Evolutionary conservation across 192 early-diverging fungal species (phyloP), one percentile per base, ranked within the genome.

Genomic region (Coemansia brasiliensis): DNA sequence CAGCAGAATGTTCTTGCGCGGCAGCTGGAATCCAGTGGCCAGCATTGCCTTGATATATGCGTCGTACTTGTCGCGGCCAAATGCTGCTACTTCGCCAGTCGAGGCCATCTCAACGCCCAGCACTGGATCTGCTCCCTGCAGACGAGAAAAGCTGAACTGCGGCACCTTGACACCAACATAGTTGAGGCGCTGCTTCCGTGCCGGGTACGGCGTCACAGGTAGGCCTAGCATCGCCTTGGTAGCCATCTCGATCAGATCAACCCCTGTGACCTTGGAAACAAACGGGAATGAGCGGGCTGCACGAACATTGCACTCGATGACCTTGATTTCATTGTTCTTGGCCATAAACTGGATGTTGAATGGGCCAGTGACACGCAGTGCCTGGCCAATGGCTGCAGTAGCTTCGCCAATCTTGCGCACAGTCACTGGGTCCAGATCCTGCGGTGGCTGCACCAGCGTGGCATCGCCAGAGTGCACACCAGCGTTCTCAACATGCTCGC

Each of bases 21-120:
- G 96, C 45, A 94, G 80, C 35, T 80, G 83, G 74, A 99, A 94
- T 3, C 92, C 92, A 18, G 95, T 99, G 38, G 96, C 89, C 26
- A 97, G 67, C 61, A 96, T 72, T 1, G 94, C 92, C 87, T 96
- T 96, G 55, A 96, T 81, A 75, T 99, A 99, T 17, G 96, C 96
- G 54, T 96, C 92, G 81, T 98, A 97, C 85, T 98, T 98, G 80
- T 94, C 90, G 52, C 86, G 86, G 24, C 97, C 95, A 67, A 99
- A 98, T 67, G 93, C 96, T 5, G 96, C 96, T 22, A 99, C 96
- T 83, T 98, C 96, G 67, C 96, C 96, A 2, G 96, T 99, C 5
- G 95, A 98, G 21, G 96, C 96, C 95, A 98, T 99, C 83, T 98
- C 96, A 4, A 99, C 95, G 65, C 96, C 96, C 44, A 99, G 80